Evolutionary conservation across 192 early-diverging fungal species (phyloP).

Genomic region (Linnemannia schmuckeri): DNA sequence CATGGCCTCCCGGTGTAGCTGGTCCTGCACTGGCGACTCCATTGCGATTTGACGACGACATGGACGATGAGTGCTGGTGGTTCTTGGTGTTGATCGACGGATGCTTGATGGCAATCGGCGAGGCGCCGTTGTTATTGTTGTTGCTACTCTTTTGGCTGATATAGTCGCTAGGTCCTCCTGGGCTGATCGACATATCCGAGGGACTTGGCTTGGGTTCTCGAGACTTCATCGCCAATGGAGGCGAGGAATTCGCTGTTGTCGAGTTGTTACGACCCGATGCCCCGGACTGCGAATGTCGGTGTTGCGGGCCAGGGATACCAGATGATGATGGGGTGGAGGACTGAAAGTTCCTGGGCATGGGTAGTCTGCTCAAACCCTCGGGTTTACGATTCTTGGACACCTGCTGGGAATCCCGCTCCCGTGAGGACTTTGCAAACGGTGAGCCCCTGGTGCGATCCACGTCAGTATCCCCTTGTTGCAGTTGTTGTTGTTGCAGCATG

Average conservation of each 20-base stretch:
- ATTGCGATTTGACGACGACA: conserved; percentile 10
- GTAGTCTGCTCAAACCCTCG: conserved; percentile 49
- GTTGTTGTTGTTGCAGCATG: conserved; percentile 12
- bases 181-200: conserved; percentile 17
- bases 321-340: conserved; percentile 7
- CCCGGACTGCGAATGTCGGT: conserved; percentile 20
- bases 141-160: conserved; percentile 32
- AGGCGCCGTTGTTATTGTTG: not conserved
- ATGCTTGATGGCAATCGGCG: conserved; percentile 17
- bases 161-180: conserved; percentile 23
- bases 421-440: conserved; percentile 5
- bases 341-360: conserved; percentile 41
- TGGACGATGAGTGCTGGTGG: conserved; percentile 14
- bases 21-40: conserved; percentile 10
- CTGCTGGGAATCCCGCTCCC: conserved; percentile 20
- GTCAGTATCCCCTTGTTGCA: conserved; percentile 17
- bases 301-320: conserved; percentile 14
- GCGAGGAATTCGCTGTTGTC: conserved; percentile 17
- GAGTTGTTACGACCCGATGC: conserved; percentile 23
- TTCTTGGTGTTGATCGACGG: conserved; percentile 35
- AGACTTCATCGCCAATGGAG: conserved; percentile 12
- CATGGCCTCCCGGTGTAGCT: not conserved
- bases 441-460: conserved; percentile 14
- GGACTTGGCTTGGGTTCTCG: conserved; percentile 24
- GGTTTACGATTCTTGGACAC: conserved; percentile 41